Percentiles rank a stretch among this genome's conserved stretches.
phyloP scores from a whole-genome alignment of 768 basidiomycete species.

The Suillus occidentalis region DNA sequence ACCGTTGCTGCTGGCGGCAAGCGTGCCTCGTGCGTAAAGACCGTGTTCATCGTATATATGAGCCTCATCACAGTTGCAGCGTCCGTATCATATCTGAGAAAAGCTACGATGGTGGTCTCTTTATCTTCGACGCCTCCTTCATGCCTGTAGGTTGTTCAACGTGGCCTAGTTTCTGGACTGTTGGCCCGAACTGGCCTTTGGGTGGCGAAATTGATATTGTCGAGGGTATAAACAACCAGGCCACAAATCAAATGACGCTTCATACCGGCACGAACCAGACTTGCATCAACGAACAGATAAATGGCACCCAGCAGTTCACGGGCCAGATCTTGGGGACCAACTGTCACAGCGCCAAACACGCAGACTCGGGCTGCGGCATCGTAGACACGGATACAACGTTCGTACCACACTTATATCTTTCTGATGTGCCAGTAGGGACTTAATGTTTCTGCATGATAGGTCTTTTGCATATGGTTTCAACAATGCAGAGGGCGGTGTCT shows the following conservation, averaged over 20 bases:
- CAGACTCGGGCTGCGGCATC: slow-evolving; percentile 53
- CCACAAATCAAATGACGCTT: slow-evolving; percentile 62
- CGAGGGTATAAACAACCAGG: slow-evolving; percentile 66
- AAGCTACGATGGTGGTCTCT: slow-evolving; percentile 60
- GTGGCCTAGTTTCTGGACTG: slow-evolving; percentile 62
- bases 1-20: slow-evolving; percentile 47
- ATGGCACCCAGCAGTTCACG: slow-evolving; percentile 15
- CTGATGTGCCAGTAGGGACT: slow-evolving; percentile 33
- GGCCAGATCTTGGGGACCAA: slow-evolving; percentile 22
- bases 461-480: slow-evolving; percentile 44
- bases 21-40: slow-evolving; percentile 48
- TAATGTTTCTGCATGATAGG: slow-evolving; percentile 11
- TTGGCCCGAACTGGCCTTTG: slow-evolving; percentile 52
- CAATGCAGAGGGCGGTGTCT: slow-evolving; percentile 49
- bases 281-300: slow-evolving; percentile 21
- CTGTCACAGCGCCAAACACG: slow-evolving; percentile 40
- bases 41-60: not conserved
- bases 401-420: not conserved
- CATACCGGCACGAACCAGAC: slow-evolving; percentile 53
- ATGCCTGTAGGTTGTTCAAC: slow-evolving; percentile 72
- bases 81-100: slow-evolving; percentile 69
- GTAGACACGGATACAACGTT: slow-evolving; percentile 34
- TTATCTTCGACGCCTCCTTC: slow-evolving; percentile 67
- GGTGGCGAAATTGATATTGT: slow-evolving; percentile 71
- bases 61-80: slow-evolving; percentile 32